These are phyloP conservation scores for Penicillium palitans DNA, from an alignment of 2,329 filamentous ascomycete genomes.

Conservation along the genomic window DNA sequence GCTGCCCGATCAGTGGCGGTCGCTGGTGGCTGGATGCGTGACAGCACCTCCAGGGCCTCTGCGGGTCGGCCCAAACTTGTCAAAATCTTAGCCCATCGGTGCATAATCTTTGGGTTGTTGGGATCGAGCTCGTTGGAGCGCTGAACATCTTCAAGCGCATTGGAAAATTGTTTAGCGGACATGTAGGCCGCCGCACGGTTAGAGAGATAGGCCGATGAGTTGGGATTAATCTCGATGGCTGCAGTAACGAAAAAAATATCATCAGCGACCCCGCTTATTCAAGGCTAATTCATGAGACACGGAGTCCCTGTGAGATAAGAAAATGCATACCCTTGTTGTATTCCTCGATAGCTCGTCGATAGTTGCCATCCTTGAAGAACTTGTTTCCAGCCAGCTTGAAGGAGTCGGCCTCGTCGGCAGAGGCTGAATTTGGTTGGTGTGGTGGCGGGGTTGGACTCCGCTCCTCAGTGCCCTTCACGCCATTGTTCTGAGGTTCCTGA, in stretches of 20 bases:
- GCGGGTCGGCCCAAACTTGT: slow-evolving; percentile 82
- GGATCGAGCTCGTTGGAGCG: slow-evolving; percentile 80
- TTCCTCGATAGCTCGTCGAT: slow-evolving; percentile 80
- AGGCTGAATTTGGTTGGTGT: slow-evolving; percentile 50
- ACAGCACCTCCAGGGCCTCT: slow-evolving; percentile 81
- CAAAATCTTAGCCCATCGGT: slow-evolving; percentile 86
- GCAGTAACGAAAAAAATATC: slow-evolving; percentile 18
- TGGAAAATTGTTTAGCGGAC: slow-evolving; percentile 74
- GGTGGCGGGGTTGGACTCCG: slow-evolving; percentile 50
- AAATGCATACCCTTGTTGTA: slow-evolving; percentile 80
- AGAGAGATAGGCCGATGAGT: slow-evolving; percentile 84
- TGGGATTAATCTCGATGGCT: slow-evolving; percentile 87
- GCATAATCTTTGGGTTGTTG: slow-evolving; percentile 80
- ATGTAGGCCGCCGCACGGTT: slow-evolving; percentile 96
- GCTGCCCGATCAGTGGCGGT: slow-evolving; percentile 81
- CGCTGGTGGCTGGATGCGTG: slow-evolving; percentile 74
- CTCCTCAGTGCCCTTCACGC: slow-evolving; percentile 35
- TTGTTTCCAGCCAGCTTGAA: slow-evolving; percentile 95
- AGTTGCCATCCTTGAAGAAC: slow-evolving; percentile 94
- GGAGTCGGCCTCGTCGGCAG: slow-evolving; percentile 75
- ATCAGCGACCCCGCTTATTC: slow-evolving; percentile 11
- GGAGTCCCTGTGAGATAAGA: neutral
- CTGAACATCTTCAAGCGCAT: slow-evolving; percentile 84
- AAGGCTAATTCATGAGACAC: neutral
- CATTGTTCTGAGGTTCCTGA: slow-evolving; percentile 29